phyloP scores from a whole-genome alignment of 73 alveolate genomes.

The Paramecium biaurelia region DNA sequence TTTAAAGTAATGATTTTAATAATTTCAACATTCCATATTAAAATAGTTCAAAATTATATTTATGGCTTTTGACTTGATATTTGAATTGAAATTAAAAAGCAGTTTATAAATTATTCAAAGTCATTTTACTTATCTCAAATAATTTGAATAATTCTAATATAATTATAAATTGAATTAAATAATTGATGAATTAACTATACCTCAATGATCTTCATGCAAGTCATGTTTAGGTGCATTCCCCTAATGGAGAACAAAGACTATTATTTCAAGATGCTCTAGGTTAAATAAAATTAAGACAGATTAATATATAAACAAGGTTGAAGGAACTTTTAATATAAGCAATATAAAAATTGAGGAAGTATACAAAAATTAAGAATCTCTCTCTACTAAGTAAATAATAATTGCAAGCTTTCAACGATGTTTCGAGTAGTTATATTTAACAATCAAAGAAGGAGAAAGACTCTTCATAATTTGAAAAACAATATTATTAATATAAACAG shows the following conservation, averaged over 20 bases:
- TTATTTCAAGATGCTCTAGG: background rate
- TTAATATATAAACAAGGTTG: background rate
- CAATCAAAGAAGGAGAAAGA: background rate
- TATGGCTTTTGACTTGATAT: background rate
- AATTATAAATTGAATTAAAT: background rate
- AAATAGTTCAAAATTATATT: background rate
- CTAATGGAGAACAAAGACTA: background rate
- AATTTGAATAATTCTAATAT: background rate
- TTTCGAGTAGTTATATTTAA: background rate
- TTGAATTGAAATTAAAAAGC: background rate
- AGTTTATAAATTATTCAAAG: background rate
- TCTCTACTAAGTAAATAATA: background rate
- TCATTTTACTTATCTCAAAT: background rate
- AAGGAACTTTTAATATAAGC: background rate
- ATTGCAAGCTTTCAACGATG: constrained; percentile 16
- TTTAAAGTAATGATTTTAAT: background rate
- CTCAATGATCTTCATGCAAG: background rate
- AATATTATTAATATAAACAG: background rate
- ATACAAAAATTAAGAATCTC: constrained; percentile 8
- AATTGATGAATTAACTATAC: background rate
- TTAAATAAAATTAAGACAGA: background rate
- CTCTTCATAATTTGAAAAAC: background rate
- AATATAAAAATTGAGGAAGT: background rate
- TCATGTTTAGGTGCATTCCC: background rate
- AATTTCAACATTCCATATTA: background rate